Evolutionary conservation across 345 rosid genomes (phyloP), one percentile per base, ranked within the genome.

Genomic region (Pugionium dolabratum): DNA sequence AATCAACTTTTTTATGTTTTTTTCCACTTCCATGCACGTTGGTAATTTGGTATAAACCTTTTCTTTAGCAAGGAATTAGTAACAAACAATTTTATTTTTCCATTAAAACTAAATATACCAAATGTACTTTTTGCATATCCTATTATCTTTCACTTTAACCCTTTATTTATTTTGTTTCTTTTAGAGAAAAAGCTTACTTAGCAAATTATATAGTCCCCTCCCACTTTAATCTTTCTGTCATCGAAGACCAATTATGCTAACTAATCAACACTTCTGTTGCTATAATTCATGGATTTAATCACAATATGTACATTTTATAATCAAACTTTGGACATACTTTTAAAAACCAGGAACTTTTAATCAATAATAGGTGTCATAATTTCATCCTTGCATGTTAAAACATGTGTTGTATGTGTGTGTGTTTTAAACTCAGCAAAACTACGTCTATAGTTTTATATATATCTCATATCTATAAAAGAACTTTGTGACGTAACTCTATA

Each of bases 151-250:
- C 33, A 27, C 66, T 72, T 72, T 64, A 71, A 42, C 30, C 11
- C 27, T 66, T 63, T 59, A 11, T 59, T 59, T 45, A 53, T 36
- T 43, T 53, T 41, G 39, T 58, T 34, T 65, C 54, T 65, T 72
- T 65, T 43, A 11, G 34, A 59, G 66, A 42, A 64, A 71, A 72
- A 72, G 67, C 55, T 65, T 51, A 52, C 49, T 58, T 50, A 64
- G 34, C 65, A 57, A 51, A 73, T 44, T 36, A 4, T 66, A 62
- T 59, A 53, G 63, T 7, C 7, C 1, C 39, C 52, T 37, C 9
- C 37, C 37, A 53, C 77, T 73, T 73, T 66, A 59, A 73, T 59
- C 66, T 59, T 73, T 73, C 10, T 66, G 62, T 44, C 67, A 59
- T 59, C 5, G 45, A 52, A 59, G 62, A 31, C 46, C 67, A 73